A percentile compares a stretch with the other conserved stretches of the same genome.
Conservation (phyloP, 805 yeast species). For the Wickerhamiella bombiphila region DNA sequence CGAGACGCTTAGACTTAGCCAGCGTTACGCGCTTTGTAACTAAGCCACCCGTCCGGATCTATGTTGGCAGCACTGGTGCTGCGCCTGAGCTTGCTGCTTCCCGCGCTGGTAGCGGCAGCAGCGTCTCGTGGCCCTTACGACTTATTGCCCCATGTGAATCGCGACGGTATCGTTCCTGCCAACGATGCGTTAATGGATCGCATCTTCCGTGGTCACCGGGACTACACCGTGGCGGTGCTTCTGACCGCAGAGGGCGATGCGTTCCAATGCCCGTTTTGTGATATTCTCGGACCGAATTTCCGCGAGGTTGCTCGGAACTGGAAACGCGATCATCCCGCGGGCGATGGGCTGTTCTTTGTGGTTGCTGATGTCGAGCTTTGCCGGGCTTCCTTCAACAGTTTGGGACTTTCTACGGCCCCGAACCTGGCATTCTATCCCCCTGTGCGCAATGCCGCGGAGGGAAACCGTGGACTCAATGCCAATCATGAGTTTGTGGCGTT, state of each 20-base stretch:
- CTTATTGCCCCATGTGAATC: neutral
- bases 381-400: conserved; percentile 35
- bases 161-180: conserved; percentile 18
- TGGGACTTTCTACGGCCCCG: conserved; percentile 63
- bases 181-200: conserved; percentile 28
- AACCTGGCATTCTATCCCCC: conserved; percentile 53
- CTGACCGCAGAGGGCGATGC: conserved; percentile 62
- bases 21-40: no score
- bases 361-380: conserved; percentile 55
- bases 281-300: conserved; percentile 51
- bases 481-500: conserved; percentile 19
- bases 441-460: conserved; percentile 21
- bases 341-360: conserved; percentile 45
- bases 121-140: neutral
- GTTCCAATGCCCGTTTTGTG: conserved; percentile 66
- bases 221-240: conserved; percentile 48
- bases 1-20: no score
- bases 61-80: neutral
- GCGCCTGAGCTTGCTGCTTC: neutral
- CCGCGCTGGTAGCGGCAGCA: neutral
- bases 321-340: conserved; percentile 22
- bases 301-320: conserved; percentile 49
- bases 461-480: conserved; percentile 19
- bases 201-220: conserved; percentile 39
- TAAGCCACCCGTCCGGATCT: no score